Base-by-base conservation (phyloP, 1,284 basidiomycete genomes). In the Marasmius oreades region DNA sequence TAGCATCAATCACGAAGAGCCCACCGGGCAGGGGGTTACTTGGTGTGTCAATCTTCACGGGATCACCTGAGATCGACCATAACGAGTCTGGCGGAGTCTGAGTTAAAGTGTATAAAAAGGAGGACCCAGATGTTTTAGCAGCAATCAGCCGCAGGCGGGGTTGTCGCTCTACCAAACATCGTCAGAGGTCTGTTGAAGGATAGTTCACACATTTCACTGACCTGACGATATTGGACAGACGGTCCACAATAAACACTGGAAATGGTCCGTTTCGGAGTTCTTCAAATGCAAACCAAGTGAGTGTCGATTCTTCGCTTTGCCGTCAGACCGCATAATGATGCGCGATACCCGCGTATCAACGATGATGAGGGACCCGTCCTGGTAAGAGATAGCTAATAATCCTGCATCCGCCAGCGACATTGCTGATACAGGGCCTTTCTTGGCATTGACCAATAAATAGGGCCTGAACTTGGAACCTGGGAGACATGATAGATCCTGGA, bases 281-380 rank as follows among this genome's bases (percentile, higher is more conserved):
- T 57, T 56, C 18, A 71, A 52, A 55, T 69, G 67, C 28, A 71
- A 57, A 23, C 58, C 59, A 2, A 76, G 57, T 47, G 66, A 72
- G 55, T 70, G 69, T 56, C 68, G 71, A 60, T 62, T 66, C 63
- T 62, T 72, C 46, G 59, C 68, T 64, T 59, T 66, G 51, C 59
- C 61, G 33, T 60, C 60, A 54, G 64, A 62, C 36, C 70, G 66
- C n/a, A 75, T 61, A 18, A 92, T 79, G 11, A 93, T 73, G 7
- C 77, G 76, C 0, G 90, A 90, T 1, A 81, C 86, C 23, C 89
- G 78, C 77, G 92, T 78, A 65, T 93, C 88, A 18, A 92, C 67
- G 31, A 93, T 71, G 23, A 81, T 72, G 18, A 93, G 59, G 2
- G 79, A 75, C 2, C 84, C 85, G 53, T 80, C 79, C 5, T 70